Conservation (phyloP, 148 eudicot species). For the Amaranthus palmeri region DNA sequence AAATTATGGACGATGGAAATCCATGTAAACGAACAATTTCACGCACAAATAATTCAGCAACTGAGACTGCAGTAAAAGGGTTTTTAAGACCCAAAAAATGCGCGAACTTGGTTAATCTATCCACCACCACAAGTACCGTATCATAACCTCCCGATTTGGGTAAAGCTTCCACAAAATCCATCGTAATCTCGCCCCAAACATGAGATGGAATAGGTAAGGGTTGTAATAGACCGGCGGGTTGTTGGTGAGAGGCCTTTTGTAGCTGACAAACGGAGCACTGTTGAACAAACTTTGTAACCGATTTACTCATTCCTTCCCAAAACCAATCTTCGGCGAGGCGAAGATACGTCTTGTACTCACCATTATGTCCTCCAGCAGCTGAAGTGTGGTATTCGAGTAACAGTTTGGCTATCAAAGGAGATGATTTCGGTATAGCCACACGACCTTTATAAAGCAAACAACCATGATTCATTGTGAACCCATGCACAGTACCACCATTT, state of each 20-base stretch:
- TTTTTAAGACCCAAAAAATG: neutral
- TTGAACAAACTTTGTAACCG: neutral
- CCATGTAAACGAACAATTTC: neutral
- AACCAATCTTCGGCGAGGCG: neutral
- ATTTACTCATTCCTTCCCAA: neutral
- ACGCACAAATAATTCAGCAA: neutral
- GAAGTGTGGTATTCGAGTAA: too few relatives aligned
- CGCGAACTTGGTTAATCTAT: neutral
- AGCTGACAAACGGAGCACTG: neutral
- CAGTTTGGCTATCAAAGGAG: too few relatives aligned
- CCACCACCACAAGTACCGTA: neutral
- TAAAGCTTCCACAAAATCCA: neutral
- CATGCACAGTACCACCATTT: too few relatives aligned
- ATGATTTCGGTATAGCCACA: too few relatives aligned
- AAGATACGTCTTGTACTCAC: neutral
- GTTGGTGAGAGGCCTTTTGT: neutral
- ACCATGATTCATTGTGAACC: too few relatives aligned
- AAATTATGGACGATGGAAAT: neutral
- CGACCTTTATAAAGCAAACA: too few relatives aligned
- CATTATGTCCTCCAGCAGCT: neutral
- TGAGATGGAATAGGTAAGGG: neutral
- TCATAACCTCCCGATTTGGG: neutral
- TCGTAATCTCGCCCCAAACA: neutral
- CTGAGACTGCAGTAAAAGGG: neutral
- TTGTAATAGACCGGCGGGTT: neutral